These are phyloP conservation scores for Clavispora phyllophila DNA, from an alignment of 805 yeast genomes.

Conservation along the genomic window DNA sequence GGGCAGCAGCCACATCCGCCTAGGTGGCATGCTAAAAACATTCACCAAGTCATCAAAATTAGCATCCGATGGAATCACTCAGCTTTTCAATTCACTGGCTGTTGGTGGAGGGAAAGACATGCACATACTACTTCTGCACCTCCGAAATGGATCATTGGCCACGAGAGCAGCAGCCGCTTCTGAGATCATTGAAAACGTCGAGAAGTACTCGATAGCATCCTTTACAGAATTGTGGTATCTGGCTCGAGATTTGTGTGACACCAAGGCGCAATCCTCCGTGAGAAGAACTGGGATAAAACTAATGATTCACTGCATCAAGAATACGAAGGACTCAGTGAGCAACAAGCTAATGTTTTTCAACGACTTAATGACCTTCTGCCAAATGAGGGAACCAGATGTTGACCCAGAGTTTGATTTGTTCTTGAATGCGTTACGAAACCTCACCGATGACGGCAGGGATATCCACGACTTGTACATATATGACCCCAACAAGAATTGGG, in stretches of 20 bases:
- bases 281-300: slow-evolving; percentile 48
- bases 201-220: slow-evolving; percentile 49
- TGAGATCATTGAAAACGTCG: slow-evolving; percentile 45
- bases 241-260: slow-evolving; percentile 48
- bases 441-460: slow-evolving; percentile 52
- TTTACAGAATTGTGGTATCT: slow-evolving; percentile 75
- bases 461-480: slow-evolving; percentile 47
- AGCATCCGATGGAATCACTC: slow-evolving; percentile 15
- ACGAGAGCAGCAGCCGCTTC: slow-evolving; percentile 47
- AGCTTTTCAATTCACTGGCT: slow-evolving; percentile 35
- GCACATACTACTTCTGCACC: slow-evolving; percentile 33
- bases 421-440: slow-evolving; percentile 38
- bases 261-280: slow-evolving; percentile 21
- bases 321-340: slow-evolving; percentile 46
- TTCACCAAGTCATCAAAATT: slow-evolving; percentile 34
- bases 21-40: slow-evolving; percentile 38
- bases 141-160: slow-evolving; percentile 32
- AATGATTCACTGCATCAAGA: slow-evolving; percentile 49
- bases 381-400: slow-evolving; percentile 23
- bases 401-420: slow-evolving; percentile 52
- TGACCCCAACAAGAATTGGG: slow-evolving; percentile 27
- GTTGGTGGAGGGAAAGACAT: slow-evolving; percentile 43
- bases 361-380: slow-evolving; percentile 47
- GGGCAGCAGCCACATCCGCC: slow-evolving; percentile 8
- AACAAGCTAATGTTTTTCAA: slow-evolving; percentile 53